Evolutionary conservation across 805 yeast species (phyloP).

Genomic region (Metschnikowia shivogae): DNA sequence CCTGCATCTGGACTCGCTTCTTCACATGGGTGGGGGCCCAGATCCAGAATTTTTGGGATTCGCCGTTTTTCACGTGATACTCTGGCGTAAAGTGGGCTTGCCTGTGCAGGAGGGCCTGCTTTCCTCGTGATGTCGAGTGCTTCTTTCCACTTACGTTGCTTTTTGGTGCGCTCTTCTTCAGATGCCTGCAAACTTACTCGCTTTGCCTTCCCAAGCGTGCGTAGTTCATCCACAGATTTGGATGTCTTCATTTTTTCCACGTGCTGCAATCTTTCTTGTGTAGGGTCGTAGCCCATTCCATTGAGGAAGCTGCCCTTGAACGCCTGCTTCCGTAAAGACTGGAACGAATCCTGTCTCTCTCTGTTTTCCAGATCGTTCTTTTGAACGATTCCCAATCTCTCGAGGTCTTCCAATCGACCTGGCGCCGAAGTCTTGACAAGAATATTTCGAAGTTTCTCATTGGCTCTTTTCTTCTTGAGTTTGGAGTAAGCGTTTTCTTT

Average conservation of each 20-base stretch:
- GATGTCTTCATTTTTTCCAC: slow-evolving; percentile 6
- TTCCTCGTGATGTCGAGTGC: slow-evolving; percentile 14
- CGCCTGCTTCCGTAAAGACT: slow-evolving; percentile 26
- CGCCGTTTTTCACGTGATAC: background rate
- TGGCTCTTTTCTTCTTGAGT: slow-evolving; percentile 17
- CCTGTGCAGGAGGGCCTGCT: background rate
- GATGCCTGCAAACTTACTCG: slow-evolving; percentile 14
- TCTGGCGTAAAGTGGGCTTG: background rate
- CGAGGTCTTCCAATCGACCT: slow-evolving; percentile 10
- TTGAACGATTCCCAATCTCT: slow-evolving; percentile 19
- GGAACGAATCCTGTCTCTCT: slow-evolving; percentile 10
- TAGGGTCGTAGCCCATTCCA: slow-evolving; percentile 52
- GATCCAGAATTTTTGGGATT: slow-evolving; percentile 3
- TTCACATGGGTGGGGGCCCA: slow-evolving; percentile 7
- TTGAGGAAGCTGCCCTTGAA: slow-evolving; percentile 37
- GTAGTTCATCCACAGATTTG: slow-evolving; percentile 14
- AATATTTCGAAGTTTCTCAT: slow-evolving; percentile 14
- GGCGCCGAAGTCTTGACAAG: slow-evolving; percentile 13
- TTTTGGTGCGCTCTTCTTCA: slow-evolving; percentile 16
- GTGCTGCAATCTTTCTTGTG: slow-evolving; percentile 15
- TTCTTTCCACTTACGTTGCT: slow-evolving; percentile 22
- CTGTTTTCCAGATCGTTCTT: slow-evolving; percentile 17
- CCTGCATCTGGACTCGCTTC: background rate
- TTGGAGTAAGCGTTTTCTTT: slow-evolving; percentile 14
- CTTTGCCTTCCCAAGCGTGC: slow-evolving; percentile 12